Base-by-base conservation (phyloP, 495 filamentous ascomycete genomes). In the Pyrenopolyporus hunteri region DNA sequence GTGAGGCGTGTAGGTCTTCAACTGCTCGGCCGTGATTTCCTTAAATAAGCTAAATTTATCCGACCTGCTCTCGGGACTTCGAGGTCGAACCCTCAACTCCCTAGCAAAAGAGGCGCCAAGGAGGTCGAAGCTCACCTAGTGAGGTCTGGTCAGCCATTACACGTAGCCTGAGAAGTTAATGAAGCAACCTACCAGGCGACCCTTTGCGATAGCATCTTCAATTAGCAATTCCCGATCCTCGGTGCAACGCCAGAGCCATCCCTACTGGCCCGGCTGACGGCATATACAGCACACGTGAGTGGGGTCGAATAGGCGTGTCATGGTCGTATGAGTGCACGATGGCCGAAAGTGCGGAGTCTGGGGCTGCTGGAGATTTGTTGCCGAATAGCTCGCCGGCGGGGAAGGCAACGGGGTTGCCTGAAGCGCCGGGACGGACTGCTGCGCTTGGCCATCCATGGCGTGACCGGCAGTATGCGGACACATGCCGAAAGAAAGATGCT, bases 171-270 rank as follows among this genome's bases (percentile, higher is more conserved):
- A 76, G 70, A 5, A 23, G 9, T 68, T 64, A 13, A 76, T 35
- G 0, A 29, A 31, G 39, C 75, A 29, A 45, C 57, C 65, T 64
- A 77, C 78, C 51, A 29, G 39, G n/a, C 28, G 16, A 20, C 73
- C 68, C n/a, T 60, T 52, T 6, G 59, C 50, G 8, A 73, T 55
- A 39, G 71, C 76, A 13, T 77, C 70, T 32, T 76, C 58, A 14
- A 80, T 68, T 5, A 79, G 28, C n/a, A 73, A 39, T 17, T 83
- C 78, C 14, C 73, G 71, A 64, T 91, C 88, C 61, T 85, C 78
- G 4, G 75, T 80, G 67, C 90, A 92, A 36, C 75, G 68, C 58
- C 88, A 92, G 16, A 92, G 73, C 83, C 84, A 91, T 22, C 87
- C 85, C 37, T 83, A 77, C 10, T 73, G 62, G 3, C 83, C 78